Base-by-base conservation (phyloP, 225 moss, liverwort and hornwort species). In the Anthoceros angustus region DNA sequence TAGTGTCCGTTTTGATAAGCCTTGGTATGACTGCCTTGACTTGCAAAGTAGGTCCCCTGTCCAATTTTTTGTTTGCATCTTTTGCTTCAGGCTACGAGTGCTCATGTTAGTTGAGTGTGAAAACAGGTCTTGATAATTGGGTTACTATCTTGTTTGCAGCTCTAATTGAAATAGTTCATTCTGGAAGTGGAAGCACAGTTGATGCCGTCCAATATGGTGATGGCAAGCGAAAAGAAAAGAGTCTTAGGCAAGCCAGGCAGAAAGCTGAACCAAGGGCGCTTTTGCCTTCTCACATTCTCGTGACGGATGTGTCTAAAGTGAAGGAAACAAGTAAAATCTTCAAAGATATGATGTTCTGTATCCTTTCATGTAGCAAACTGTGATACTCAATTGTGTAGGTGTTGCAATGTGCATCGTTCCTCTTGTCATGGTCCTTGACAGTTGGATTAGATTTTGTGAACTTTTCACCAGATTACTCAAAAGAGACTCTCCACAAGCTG, bases 21-120 rank as follows among this genome's bases (percentile, higher is more conserved):
- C 89, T 71, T 98, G 98, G 98, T 89, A 92, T 62, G 92, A 98
- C 68, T 98, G 98, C 67, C 87, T 98, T 55, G 83, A 84, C 50
- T 73, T 83, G 41, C 87, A 92, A 73, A 71, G 92, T 93, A 84
- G 80, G 92, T 49, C 40, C 40, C 40, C 70, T 64, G 42, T 67
- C 40, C 15, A 39, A 68, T 9, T 65, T 81, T 43, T 41, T 42
- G 2, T 66, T 15, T 55, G 55, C 55, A n/a, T 18, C 23, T n/a
- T 43, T 16, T 32, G 32, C 32, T 32, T 32, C 32, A 1, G 32
- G 32, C 32, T 32, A 32, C 32, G n/a, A n/a, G 32, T 32, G 32
- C 32, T 32, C 32, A 32, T 32, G 32, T 32, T 5, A 46, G 16
- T 16, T 46, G 16, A 46, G 10, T 46, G 16, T 5, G 1, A 46